phyloP scores from a whole-genome alignment of 495 filamentous ascomycete genomes.

The Massariosphaeria phaeospora region DNA sequence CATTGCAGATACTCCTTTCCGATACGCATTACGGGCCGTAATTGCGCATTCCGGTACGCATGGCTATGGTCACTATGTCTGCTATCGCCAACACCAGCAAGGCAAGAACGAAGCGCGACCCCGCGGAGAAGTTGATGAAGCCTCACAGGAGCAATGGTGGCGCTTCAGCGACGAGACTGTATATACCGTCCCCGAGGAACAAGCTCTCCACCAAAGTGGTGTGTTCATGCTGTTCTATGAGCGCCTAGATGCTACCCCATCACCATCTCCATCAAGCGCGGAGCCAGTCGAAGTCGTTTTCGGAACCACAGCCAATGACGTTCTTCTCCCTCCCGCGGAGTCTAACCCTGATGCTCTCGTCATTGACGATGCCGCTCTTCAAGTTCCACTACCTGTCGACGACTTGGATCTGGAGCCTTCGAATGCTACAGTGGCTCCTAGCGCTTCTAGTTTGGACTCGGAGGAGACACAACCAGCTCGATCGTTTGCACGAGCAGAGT shows the following conservation, averaged over 20 bases:
- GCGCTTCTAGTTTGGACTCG: background rate
- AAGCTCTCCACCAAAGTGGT: constrained; percentile 71
- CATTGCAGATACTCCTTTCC: constrained; percentile 16
- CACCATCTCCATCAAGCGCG: background rate
- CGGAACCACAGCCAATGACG: background rate
- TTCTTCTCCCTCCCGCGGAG: background rate
- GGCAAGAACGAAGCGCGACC: constrained; percentile 25
- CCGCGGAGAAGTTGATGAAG: constrained; percentile 1
- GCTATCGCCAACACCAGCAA: constrained; percentile 65
- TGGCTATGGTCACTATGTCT: constrained; percentile 94
- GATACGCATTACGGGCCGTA: constrained; percentile 77
- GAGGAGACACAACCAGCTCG: constrained; percentile 3
- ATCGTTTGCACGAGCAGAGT: background rate
- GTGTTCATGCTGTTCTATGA: constrained; percentile 99
- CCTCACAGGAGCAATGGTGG: constrained; percentile 60
- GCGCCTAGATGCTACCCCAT: constrained; percentile 3
- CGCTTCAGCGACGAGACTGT: constrained; percentile 82
- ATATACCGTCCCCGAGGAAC: constrained; percentile 62
- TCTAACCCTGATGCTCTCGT: background rate
- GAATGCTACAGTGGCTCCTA: background rate
- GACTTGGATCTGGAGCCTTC: background rate
- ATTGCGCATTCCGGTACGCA: constrained; percentile 86
- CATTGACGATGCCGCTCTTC: background rate
- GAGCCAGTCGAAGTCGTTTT: too few relatives aligned
- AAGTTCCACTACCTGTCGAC: constrained; percentile 1